Base-by-base conservation (phyloP, 2,329 filamentous ascomycete genomes). In the Claviceps fusiformis region DNA sequence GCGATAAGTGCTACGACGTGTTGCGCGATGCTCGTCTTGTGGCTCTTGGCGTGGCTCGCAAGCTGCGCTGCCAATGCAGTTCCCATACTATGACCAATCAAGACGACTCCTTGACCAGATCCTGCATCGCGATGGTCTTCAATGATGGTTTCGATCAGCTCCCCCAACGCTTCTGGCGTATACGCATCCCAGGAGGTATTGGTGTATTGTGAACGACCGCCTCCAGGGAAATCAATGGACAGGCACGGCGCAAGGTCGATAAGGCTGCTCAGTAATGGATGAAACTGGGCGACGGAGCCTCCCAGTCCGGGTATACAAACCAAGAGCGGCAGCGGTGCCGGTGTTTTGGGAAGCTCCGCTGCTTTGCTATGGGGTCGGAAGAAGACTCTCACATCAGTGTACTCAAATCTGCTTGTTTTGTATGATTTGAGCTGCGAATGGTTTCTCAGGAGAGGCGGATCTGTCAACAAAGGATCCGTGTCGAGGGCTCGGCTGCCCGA, bases 271-370 rank as follows among this genome's bases (percentile, higher is more conserved):
- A 97, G 72, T 5, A 97, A 73, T 35, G 87, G 82, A 55, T 88
- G 80, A 65, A 96, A 97, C 65, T 97, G 93, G 11, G 89, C 86
- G 29, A 90, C 79, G 0, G 89, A 95, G 51, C 93, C 93, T n/a
- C 92, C 93, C 10, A 97, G 77, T 1, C 93, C 93, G 65, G 97
- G 93, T 56, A 97, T 77, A 65, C 95, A 95, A 47, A 97, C 90
- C 3, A 97, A 73, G 10, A 98, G 73, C 1, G 93, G 93, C 11
- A 96, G 71, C 0, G 87, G 84, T 0, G 80, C 77, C 1, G 89
- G 89, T 27, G 52, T 52, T 41, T 48, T 55, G 17, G 56, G 56
- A 4, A 97, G 77, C 67, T 93, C 87, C 57, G 84, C 80, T n/a
- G 85, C 82, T 64, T 96, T 89, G 24, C 83, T 80, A 70, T 96